These are phyloP conservation scores for Ambispora gerdemannii DNA, from an alignment of 192 early-diverging fungal genomes.

Conservation along the genomic window DNA sequence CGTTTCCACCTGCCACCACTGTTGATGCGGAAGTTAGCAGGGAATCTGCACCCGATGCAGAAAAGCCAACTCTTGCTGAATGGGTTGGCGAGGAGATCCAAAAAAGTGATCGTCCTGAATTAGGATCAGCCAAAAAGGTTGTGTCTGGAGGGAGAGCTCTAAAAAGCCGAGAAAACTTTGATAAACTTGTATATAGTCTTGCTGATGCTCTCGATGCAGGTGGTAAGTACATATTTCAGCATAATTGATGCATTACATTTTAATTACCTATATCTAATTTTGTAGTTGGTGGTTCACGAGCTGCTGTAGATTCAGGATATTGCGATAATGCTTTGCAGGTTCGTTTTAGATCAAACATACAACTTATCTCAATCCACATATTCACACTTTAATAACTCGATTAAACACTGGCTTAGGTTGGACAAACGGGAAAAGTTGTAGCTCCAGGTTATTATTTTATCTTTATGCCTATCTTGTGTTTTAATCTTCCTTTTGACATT, in stretches of 20 bases:
- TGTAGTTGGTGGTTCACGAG: constrained; percentile 93
- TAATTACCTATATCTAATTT: background rate
- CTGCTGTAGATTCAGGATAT: constrained; percentile 96
- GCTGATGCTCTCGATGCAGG: constrained; percentile 93
- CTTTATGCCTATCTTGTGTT: too few relatives aligned
- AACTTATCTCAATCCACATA: background rate
- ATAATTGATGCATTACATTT: background rate
- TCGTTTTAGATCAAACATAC: background rate
- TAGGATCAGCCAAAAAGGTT: constrained; percentile 82
- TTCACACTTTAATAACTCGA: background rate
- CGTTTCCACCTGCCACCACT: constrained; percentile 73
- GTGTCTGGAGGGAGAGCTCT: constrained; percentile 94
- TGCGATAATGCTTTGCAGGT: constrained; percentile 91
- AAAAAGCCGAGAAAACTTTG: constrained; percentile 95
- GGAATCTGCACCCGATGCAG: constrained; percentile 68
- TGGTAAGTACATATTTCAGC: too few relatives aligned
- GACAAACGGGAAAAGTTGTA: constrained; percentile 97
- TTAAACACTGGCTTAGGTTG: constrained; percentile 48
- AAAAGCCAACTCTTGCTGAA: constrained; percentile 56
- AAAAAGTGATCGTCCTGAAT: constrained; percentile 94
- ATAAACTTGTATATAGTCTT: constrained; percentile 78
- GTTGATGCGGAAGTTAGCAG: constrained; percentile 52
- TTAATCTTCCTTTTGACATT: constrained; percentile 1
- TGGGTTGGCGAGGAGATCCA: constrained; percentile 88
- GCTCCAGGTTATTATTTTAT: constrained; percentile 89